Evolutionary conservation across 2,329 filamentous ascomycete species (phyloP), one percentile per base, ranked within the genome.

Genomic region (Colletotrichum melonis): DNA sequence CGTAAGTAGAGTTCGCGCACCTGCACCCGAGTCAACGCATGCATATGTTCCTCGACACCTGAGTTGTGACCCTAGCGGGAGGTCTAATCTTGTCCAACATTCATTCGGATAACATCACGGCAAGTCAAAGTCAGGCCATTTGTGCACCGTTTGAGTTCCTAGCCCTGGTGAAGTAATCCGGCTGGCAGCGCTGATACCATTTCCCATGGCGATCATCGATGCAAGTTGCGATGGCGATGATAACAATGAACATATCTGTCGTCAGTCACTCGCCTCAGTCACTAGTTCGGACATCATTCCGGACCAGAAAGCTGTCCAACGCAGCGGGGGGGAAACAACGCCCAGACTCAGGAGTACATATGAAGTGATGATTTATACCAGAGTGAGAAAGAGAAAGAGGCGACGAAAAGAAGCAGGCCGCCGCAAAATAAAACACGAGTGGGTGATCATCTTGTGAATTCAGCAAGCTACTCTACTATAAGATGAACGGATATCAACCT

Each of bases 111-210:
- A 69, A 24, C 38, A 42, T 12, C 12, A 52, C 66, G 66, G 66
- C 49, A 68, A 69, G 49, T 69, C 58, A 46, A 63, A 57, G 8
- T 65, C 63, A 57, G 30, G 28, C 63, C 52, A 56, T 12, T 46
- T 42, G 19, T 6, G 26, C 22, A 28, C 42, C 19, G 22, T n/a
- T n/a, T 32, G 16, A 30, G 6, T 32, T 12, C 7, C 11, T 22
- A 9, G 28, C 3, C 5, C n/a, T 58, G 16, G 26, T 11, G 28
- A 58, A 58, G 8, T 16, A 30, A n/a, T 30, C n/a, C 55, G 28
- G 28, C 26, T 58, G 55, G 55, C 16, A 32, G 7, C 30, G 28
- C 28, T 58, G 19, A 49, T n/a, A n/a, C 42, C 8, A 22, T 22
- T 49, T 49, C 8, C 42, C 16, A 49, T 49, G 42, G 19, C 16